phyloP scores from a whole-genome alignment of 2,329 filamentous ascomycete species.

The Venturia carpophila region DNA sequence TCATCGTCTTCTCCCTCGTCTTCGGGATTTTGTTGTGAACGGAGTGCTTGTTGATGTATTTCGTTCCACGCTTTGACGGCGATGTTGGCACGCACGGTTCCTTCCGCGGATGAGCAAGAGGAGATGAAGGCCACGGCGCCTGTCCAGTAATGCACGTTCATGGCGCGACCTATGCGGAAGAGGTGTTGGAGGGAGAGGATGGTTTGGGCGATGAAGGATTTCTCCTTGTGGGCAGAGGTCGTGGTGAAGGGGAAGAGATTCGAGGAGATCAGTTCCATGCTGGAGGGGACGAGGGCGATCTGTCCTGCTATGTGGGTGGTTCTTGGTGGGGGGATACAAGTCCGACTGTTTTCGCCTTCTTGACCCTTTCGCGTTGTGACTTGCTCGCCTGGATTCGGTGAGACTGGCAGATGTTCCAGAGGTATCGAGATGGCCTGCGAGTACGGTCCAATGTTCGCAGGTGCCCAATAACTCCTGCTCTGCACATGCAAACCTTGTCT shows the following conservation, averaged over 20 bases:
- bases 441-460: constrained; percentile 94
- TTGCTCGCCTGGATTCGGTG: not conserved
- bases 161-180: constrained; percentile 68
- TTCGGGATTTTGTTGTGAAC: constrained; percentile 35
- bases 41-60: constrained; percentile 22
- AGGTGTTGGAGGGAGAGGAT: constrained; percentile 79
- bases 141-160: constrained; percentile 66
- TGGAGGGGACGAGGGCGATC: constrained; percentile 75
- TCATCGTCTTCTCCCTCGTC: constrained; percentile 39
- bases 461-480: constrained; percentile 91
- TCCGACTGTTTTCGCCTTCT: constrained; percentile 19
- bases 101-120: constrained; percentile 19
- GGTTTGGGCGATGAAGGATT: constrained; percentile 49
- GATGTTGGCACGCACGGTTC: constrained; percentile 28
- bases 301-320: constrained; percentile 74
- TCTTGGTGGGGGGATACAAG: constrained; percentile 20
- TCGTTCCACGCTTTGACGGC: constrained; percentile 41
- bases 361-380: not conserved
- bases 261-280: constrained; percentile 54
- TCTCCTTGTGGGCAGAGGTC: constrained; percentile 17
- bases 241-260: not conserved
- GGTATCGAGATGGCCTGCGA: constrained; percentile 70
- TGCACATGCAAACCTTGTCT: constrained; percentile 72
- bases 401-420: constrained; percentile 26
- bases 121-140: constrained; percentile 66